Evolutionary conservation across 2,329 filamentous ascomycete species (phyloP).

Genomic region (Trichoderma endophyticum): DNA sequence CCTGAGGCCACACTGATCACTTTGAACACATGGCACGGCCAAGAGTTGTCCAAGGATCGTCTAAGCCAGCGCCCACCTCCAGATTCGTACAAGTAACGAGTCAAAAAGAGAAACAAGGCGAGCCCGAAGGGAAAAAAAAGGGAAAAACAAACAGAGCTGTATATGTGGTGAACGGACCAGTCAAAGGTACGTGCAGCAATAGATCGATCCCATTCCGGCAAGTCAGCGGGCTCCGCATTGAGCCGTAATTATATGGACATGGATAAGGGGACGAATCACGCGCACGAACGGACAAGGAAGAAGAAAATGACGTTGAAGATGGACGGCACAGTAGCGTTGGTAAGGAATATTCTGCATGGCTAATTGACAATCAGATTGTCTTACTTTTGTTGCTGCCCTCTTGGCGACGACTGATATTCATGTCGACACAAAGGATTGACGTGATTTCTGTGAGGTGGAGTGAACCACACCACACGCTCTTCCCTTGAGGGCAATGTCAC

Average conservation of each 20-base stretch:
- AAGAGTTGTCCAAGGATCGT: not conserved
- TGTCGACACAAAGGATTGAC: not conserved
- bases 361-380: not conserved
- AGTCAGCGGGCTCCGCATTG: slow-evolving; percentile 17
- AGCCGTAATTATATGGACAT: slow-evolving; percentile 12
- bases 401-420: not conserved
- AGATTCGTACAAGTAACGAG: not conserved
- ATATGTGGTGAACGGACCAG: not conserved
- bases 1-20: not conserved
- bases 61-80: no score
- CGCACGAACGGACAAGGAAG: slow-evolving; percentile 2
- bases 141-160: not conserved
- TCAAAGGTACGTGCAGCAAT: slow-evolving; percentile 9
- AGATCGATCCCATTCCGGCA: slow-evolving; percentile 18
- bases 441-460: not conserved
- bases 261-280: slow-evolving; percentile 12
- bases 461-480: not conserved
- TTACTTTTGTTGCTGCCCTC: not conserved
- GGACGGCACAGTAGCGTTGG: not conserved
- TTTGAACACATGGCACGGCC: not conserved
- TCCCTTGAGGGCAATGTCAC: not conserved
- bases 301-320: slow-evolving; percentile 1
- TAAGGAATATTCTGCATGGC: not conserved
- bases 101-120: not conserved
- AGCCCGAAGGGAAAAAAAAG: not conserved